These are phyloP conservation scores for Raddia guianensis DNA, from an alignment of 176 grass and related monocot species.

Conservation along the genomic window DNA sequence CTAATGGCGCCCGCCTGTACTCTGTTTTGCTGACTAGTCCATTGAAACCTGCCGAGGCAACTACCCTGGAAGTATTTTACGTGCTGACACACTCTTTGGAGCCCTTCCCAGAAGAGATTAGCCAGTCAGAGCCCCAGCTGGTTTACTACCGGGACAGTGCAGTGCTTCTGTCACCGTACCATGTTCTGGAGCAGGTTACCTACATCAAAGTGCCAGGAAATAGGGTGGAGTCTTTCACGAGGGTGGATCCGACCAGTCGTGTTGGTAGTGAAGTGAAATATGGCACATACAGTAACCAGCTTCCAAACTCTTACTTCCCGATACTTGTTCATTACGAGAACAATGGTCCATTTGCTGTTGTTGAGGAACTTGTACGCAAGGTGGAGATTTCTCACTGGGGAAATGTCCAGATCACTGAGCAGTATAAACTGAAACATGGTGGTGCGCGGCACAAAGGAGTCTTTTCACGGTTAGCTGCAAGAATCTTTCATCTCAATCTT, in stretches of 20 bases:
- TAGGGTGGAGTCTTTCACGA: constrained; percentile 89
- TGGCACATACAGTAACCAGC: constrained; percentile 63
- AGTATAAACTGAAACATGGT: constrained; percentile 86
- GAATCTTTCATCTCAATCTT: constrained; percentile 3
- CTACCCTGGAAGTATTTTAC: constrained; percentile 65
- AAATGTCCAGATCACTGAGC: constrained; percentile 81
- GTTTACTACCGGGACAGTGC: constrained; percentile 83
- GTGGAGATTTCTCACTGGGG: constrained; percentile 98
- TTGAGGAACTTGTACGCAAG: constrained; percentile 80
- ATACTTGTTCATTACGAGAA: constrained; percentile 85
- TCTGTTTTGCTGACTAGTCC: constrained; percentile 59
- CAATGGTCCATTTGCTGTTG: constrained; percentile 82
- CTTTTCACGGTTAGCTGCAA: constrained; percentile 77
- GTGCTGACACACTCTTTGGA: constrained; percentile 73
- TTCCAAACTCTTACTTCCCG: constrained; percentile 58
- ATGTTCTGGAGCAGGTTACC: constrained; percentile 63
- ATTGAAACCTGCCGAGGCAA: constrained; percentile 54
- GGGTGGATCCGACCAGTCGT: constrained; percentile 59
- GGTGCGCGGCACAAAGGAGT: constrained; percentile 84
- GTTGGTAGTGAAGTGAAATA: constrained; percentile 80
- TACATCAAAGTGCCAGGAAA: constrained; percentile 64
- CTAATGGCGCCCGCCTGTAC: constrained; percentile 61
- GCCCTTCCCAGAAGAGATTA: constrained; percentile 92
- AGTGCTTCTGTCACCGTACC: constrained; percentile 74
- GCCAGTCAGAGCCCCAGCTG: constrained; percentile 82